Evolutionary conservation across 805 yeast genomes (phyloP).

Genomic region (Monosporozyma yasuniensis): DNA sequence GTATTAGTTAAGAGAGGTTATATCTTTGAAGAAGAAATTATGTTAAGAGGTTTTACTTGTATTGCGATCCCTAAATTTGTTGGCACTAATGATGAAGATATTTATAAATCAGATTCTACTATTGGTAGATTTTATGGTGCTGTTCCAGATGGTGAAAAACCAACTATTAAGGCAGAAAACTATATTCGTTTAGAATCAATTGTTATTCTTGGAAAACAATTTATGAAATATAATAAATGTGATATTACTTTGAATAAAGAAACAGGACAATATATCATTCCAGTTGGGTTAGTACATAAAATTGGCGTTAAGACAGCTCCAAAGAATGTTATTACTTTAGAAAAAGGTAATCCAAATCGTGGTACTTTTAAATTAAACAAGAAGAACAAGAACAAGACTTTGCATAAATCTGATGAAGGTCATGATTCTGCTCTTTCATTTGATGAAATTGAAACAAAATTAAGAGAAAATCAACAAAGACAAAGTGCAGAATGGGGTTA

Average conservation of each 20-base stretch:
- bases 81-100: conserved; percentile 47
- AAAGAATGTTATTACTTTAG: not conserved
- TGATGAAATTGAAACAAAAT: conserved; percentile 5
- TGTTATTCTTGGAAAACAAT: conserved; percentile 11
- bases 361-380: not conserved
- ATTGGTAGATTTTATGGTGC: conserved; percentile 16
- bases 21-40: conserved; percentile 57
- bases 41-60: conserved; percentile 45
- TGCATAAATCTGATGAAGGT: not conserved
- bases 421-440: conserved; percentile 13
- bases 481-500: conserved; percentile 15
- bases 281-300: not conserved
- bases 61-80: conserved; percentile 36
- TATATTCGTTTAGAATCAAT: conserved; percentile 12
- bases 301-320: not conserved
- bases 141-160: conserved; percentile 7
- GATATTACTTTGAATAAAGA: conserved; percentile 7
- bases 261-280: conserved; percentile 1
- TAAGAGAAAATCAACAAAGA: not conserved
- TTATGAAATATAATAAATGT: conserved; percentile 14
- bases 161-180: conserved; percentile 7
- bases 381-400: not conserved
- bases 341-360: not conserved
- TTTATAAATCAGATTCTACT: conserved; percentile 12
- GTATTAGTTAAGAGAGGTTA: conserved; percentile 40